Percentiles rank a stretch among this genome's conserved stretches.
These are phyloP conservation scores for Russula sp. DNA, from an alignment of 768 basidiomycete genomes.

Conservation along the genomic window DNA sequence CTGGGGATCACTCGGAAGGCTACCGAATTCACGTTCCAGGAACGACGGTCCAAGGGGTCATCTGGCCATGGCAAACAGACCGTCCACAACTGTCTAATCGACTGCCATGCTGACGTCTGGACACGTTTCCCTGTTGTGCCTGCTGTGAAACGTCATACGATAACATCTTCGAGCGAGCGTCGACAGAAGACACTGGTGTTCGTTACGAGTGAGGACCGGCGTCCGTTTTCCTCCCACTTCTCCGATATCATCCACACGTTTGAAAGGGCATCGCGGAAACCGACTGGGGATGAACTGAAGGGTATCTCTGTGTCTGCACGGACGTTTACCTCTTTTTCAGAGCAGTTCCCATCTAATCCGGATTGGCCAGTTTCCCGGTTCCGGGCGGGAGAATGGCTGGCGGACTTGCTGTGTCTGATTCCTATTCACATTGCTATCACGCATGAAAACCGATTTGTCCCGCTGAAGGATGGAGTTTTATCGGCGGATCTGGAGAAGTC, in stretches of 20 bases:
- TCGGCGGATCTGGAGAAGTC: constrained; percentile 46
- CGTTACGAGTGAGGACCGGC: constrained; percentile 34
- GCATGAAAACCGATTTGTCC: constrained; percentile 53
- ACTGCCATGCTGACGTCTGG: constrained; percentile 13
- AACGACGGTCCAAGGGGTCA: constrained; percentile 29
- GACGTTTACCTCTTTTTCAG: constrained; percentile 26
- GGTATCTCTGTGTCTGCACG: constrained; percentile 32
- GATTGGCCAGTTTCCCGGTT: constrained; percentile 32
- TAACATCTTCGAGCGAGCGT: constrained; percentile 24
- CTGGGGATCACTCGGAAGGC: constrained; percentile 48
- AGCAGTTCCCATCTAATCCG: constrained; percentile 6
- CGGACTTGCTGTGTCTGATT: constrained; percentile 52
- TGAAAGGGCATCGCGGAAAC: constrained; percentile 45
- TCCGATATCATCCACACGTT: constrained; percentile 38
- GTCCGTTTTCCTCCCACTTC: constrained; percentile 38
- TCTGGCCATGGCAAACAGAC: constrained; percentile 23
- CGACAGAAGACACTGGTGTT: constrained; percentile 35
- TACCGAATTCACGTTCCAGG: constrained; percentile 51
- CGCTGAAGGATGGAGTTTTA: constrained; percentile 50
- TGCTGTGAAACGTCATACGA: constrained; percentile 4
- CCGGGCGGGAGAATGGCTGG: constrained; percentile 53
- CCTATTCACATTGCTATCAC: constrained; percentile 58
- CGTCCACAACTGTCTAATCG: constrained; percentile 33
- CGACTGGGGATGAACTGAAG: constrained; percentile 39
- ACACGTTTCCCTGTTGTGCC: constrained; percentile 15